These are phyloP conservation scores for Hippophae gyantsensis DNA, from an alignment of 306 rosid species.

Conservation along the genomic window DNA sequence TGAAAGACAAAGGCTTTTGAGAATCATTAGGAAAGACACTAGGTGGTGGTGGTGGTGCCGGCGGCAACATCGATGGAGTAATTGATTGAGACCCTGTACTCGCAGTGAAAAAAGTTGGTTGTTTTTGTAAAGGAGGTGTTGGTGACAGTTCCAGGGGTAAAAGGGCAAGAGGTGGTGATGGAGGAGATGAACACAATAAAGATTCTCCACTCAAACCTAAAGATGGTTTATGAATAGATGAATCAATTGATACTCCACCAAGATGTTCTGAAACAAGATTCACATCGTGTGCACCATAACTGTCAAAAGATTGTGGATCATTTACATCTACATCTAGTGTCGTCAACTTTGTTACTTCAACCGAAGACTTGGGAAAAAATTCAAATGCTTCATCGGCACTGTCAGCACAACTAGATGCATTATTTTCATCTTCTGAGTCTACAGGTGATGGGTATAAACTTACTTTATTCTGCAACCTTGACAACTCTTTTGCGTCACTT, in stretches of 20 bases:
- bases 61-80: neutral
- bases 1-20: neutral
- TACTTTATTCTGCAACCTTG: conserved; percentile 62
- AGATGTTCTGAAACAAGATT: conserved; percentile 27
- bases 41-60: neutral
- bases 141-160: conserved; percentile 11
- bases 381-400: conserved; percentile 90
- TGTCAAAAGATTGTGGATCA: conserved; percentile 31
- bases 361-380: conserved; percentile 40
- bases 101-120: neutral
- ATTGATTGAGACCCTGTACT: neutral
- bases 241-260: conserved; percentile 27
- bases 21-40: neutral
- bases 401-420: conserved; percentile 86
- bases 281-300: conserved; percentile 25
- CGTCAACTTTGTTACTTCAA: conserved; percentile 38
- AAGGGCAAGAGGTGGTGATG: conserved; percentile 13
- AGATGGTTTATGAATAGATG: conserved; percentile 23
- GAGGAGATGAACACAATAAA: conserved; percentile 23
- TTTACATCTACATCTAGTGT: conserved; percentile 36
- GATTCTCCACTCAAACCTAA: conserved; percentile 23
- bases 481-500: conserved; percentile 68
- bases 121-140: neutral
- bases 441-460: conserved; percentile 72
- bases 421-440: conserved; percentile 90